These are phyloP conservation scores for Verticillium nonalfalfae DNA, from an alignment of 2,329 filamentous ascomycete species.

Conservation along the genomic window DNA sequence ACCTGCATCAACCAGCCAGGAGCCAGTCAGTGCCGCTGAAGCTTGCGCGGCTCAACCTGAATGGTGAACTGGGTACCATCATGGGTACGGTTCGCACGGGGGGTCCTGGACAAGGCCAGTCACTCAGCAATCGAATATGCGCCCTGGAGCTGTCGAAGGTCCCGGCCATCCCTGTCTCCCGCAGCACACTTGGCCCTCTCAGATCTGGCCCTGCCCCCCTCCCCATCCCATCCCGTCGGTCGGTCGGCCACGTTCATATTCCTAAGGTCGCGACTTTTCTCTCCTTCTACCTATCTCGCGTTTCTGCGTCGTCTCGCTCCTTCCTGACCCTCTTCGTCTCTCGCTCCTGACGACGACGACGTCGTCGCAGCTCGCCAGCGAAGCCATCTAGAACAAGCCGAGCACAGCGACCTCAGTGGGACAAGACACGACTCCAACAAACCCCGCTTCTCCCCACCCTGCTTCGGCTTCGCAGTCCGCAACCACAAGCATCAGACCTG, in stretches of 20 bases:
- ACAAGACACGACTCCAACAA: slow-evolving; percentile 1
- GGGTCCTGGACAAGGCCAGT: neutral
- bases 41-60: slow-evolving; percentile 4
- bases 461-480: slow-evolving; percentile 5
- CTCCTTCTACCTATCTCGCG: neutral
- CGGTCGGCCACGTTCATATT: slow-evolving; percentile 7
- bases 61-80: neutral
- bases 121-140: neutral
- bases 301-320: neutral
- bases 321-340: neutral
- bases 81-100: neutral
- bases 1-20: neutral
- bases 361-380: slow-evolving; percentile 7
- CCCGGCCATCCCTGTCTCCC: neutral
- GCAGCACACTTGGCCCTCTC: neutral
- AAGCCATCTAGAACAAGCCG: slow-evolving; percentile 4
- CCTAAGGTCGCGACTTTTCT: neutral
- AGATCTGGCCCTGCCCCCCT: neutral
- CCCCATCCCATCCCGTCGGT: neutral
- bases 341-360: slow-evolving; percentile 1
- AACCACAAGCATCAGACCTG: slow-evolving; percentile 1
- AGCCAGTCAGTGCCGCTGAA: slow-evolving; percentile 8
- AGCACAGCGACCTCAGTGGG: neutral
- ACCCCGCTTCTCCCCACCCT: slow-evolving; percentile 10
- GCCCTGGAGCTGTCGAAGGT: neutral